Percentiles rank a stretch among this genome's conserved stretches.
phyloP scores from a whole-genome alignment of 2,329 filamentous ascomycete genomes.

The Phymatotrichopsis omnivora region DNA sequence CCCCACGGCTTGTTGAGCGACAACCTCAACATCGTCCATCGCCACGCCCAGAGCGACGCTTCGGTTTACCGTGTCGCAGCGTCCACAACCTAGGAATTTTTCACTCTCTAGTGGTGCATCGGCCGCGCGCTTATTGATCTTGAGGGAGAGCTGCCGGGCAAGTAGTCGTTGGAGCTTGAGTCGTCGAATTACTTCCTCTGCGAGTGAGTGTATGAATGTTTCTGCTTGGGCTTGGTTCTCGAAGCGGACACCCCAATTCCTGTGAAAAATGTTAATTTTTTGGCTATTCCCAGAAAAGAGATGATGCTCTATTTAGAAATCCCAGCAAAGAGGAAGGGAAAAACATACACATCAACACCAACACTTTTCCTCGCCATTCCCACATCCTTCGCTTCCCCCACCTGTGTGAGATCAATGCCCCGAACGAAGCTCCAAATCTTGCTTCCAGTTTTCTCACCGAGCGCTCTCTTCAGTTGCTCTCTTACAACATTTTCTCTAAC shows the following conservation, averaged over 20 bases:
- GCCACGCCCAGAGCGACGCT: constrained; percentile 72
- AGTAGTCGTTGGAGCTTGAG: constrained; percentile 75
- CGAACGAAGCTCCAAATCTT: constrained; percentile 84
- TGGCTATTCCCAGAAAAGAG: too few species aligned
- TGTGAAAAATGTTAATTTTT: constrained; percentile 1
- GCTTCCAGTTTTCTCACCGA: constrained; percentile 88
- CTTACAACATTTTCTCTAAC: constrained; percentile 53
- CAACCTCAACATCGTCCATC: constrained; percentile 60
- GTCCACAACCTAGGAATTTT: constrained; percentile 90
- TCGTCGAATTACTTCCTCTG: constrained; percentile 71
- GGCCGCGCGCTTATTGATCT: constrained; percentile 78
- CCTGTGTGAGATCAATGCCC: constrained; percentile 57
- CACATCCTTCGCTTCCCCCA: constrained; percentile 74
- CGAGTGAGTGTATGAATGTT: constrained; percentile 77
- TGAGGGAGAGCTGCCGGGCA: constrained; percentile 81
- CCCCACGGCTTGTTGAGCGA: constrained; percentile 75
- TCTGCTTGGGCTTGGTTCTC: constrained; percentile 86
- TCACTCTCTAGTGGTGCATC: constrained; percentile 84
- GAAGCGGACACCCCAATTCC: constrained; percentile 93
- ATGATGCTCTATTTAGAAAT: too few species aligned
- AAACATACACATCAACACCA: constrained; percentile 65
- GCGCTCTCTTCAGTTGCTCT: constrained; percentile 58
- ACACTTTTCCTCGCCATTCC: constrained; percentile 90
- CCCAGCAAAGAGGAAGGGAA: neutral
- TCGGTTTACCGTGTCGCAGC: constrained; percentile 91